phyloP scores from a whole-genome alignment of 345 rosid genomes.

The thale cress (Arabidopsis thaliana) region DNA sequence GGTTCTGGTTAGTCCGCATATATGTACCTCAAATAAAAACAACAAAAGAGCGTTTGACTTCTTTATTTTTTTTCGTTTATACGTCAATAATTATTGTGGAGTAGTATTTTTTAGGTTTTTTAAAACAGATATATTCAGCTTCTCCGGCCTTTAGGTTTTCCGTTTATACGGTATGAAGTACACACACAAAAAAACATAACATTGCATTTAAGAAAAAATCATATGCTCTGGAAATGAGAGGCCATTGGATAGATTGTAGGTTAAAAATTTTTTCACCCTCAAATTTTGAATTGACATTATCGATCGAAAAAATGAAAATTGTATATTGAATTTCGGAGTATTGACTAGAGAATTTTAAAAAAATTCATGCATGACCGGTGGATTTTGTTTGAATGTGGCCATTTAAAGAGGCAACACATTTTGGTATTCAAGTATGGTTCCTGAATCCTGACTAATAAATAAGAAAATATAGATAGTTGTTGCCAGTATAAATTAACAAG shows the following conservation, averaged over 20 bases:
- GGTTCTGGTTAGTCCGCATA: neutral
- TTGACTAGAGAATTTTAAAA: neutral
- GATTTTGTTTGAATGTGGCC: neutral
- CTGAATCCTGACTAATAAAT: neutral
- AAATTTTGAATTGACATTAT: neutral
- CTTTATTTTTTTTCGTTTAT: no score
- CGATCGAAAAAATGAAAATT: no score
- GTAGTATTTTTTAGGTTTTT: neutral
- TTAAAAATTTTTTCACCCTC: neutral
- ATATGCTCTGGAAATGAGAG: neutral
- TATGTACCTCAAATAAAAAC: no score
- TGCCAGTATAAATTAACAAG: neutral
- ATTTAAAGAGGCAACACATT: conserved; percentile 16
- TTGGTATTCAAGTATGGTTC: neutral
- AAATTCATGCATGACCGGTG: neutral
- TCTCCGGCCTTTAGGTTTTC: no score
- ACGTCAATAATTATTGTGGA: neutral
- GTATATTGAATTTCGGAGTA: neutral
- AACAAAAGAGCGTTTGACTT: no score
- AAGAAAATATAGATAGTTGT: conserved; percentile 5
- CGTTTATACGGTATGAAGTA: neutral
- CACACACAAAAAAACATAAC: neutral
- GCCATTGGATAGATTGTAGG: neutral
- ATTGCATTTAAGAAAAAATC: neutral
- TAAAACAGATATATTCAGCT: no score